Percentiles rank a stretch among this genome's conserved stretches.
Evolutionary conservation across 192 early-diverging fungal genomes (phyloP).

Genomic region (Coemansia sp.): DNA sequence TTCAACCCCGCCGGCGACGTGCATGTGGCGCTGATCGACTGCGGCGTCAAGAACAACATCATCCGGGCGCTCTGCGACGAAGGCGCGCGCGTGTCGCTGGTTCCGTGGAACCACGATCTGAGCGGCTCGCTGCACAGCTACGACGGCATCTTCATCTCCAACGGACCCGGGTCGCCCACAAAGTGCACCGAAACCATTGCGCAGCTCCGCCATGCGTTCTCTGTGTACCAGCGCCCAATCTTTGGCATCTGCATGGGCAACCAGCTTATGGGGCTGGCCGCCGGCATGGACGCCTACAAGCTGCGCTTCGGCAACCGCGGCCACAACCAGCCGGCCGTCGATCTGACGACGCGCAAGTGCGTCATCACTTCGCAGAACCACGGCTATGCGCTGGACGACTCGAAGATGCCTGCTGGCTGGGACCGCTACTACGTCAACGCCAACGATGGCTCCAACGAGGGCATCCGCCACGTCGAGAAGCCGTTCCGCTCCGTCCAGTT

Average conservation of each 20-base stretch:
- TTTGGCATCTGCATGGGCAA: constrained; percentile 99
- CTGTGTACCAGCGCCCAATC: constrained; percentile 72
- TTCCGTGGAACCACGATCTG: constrained; percentile 87
- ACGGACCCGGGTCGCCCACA: constrained; percentile 87
- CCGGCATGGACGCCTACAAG: constrained; percentile 85
- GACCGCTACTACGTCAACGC: constrained; percentile 89
- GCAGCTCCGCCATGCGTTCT: constrained; percentile 66
- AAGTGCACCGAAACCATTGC: constrained; percentile 67
- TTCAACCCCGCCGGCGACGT: constrained; percentile 80
- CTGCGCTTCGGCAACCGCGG: constrained; percentile 94
- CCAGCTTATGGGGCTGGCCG: constrained; percentile 87
- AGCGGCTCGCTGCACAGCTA: constrained; percentile 58
- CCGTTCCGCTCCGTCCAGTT: constrained; percentile 91
- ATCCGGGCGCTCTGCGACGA: constrained; percentile 78
- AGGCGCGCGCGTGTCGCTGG: constrained; percentile 82
- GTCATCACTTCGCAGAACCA: constrained; percentile 97
- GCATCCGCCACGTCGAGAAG: constrained; percentile 72
- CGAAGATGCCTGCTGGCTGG: constrained; percentile 70
- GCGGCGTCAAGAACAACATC: constrained; percentile 94
- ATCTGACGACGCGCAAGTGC: constrained; percentile 76
- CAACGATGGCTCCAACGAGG: constrained; percentile 96
- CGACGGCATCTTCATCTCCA: constrained; percentile 92
- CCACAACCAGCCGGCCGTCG: constrained; percentile 91
- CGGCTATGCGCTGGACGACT: constrained; percentile 82
- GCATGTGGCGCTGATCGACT: constrained; percentile 82